Percentiles rank a stretch among this genome's conserved stretches.
Evolutionary conservation across 2,329 filamentous ascomycete genomes (phyloP).

Genomic region (Fusarium sp.): DNA sequence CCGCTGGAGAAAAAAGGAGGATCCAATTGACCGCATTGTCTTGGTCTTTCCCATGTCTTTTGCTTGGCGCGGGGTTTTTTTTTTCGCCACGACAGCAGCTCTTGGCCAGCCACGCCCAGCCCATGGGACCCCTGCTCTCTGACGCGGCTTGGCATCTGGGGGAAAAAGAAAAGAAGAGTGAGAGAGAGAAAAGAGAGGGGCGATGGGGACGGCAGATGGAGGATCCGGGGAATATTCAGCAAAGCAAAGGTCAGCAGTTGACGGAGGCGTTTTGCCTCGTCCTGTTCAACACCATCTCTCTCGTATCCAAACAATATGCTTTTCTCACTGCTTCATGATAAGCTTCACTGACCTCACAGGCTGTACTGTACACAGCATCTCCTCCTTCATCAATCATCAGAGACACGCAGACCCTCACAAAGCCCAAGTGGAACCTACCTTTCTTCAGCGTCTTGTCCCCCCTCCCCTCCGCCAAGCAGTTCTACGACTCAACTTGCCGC

Average conservation of each 20-base stretch:
- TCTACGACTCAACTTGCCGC: slow-evolving; percentile 5
- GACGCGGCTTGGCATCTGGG: slow-evolving; percentile 22
- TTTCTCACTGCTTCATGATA: slow-evolving; percentile 19
- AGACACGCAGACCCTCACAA: not conserved
- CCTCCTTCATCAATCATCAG: not conserved
- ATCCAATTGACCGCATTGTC: not conserved
- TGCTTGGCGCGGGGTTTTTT: slow-evolving; percentile 34
- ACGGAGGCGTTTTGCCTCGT: not conserved
- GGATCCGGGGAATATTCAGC: slow-evolving; percentile 19
- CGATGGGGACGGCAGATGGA: slow-evolving; percentile 19
- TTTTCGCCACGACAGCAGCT: slow-evolving; percentile 3
- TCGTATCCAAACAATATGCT: not conserved
- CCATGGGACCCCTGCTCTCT: slow-evolving; percentile 1
- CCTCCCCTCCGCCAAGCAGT: slow-evolving; percentile 8
- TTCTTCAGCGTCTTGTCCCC: not conserved
- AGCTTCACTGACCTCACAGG: slow-evolving; percentile 5
- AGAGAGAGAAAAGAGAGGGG: not conserved
- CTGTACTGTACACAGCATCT: not conserved
- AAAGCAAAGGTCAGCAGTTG: slow-evolving; percentile 1
- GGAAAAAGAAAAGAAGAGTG: slow-evolving; percentile 1
- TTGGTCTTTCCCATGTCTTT: slow-evolving; percentile 1
- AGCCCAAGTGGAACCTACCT: slow-evolving; percentile 4
- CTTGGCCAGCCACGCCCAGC: slow-evolving; percentile 10
- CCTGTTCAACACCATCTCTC: not conserved
- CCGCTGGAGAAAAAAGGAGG: slow-evolving; percentile 5